Evolutionary conservation across 441 rosid genomes (phyloP).

Genomic region (Aquilaria agallochum): DNA sequence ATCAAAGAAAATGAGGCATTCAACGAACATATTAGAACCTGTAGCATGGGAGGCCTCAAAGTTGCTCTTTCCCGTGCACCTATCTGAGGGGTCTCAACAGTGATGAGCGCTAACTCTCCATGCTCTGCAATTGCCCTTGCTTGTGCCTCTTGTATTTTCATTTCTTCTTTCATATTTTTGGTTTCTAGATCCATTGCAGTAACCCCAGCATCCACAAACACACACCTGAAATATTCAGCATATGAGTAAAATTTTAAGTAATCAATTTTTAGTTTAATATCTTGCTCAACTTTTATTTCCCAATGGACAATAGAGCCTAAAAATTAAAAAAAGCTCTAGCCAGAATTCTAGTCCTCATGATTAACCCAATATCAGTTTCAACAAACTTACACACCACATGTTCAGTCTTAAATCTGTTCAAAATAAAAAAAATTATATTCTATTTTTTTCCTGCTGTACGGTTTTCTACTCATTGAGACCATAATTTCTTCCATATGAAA

Average conservation of each 20-base stretch:
- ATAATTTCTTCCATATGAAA: too few species aligned
- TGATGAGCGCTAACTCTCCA: conserved; percentile 91
- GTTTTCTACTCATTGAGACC: too few species aligned
- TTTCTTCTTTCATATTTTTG: conserved; percentile 83
- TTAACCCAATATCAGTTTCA: too few species aligned
- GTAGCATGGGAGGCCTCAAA: conserved; percentile 94
- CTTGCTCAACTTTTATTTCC: too few species aligned
- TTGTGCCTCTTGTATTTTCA: conserved; percentile 83
- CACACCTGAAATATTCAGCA: conserved; percentile 60
- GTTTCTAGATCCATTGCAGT: conserved; percentile 89
- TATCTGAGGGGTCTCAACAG: conserved; percentile 73
- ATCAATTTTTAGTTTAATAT: background rate
- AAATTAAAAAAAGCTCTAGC: too few species aligned
- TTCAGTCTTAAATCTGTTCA: too few species aligned
- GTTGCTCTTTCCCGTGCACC: conserved; percentile 62
- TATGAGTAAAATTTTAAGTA: conserved; percentile 7
- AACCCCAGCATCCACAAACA: conserved; percentile 97
- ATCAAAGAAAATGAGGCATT: too few species aligned
- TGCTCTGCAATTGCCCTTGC: conserved; percentile 87
- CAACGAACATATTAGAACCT: conserved; percentile 38
- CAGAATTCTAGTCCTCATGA: too few species aligned
- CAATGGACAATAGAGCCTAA: too few species aligned
- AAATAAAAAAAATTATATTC: too few species aligned
- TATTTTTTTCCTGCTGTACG: too few species aligned
- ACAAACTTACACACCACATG: too few species aligned